These are phyloP conservation scores for Dioscorea zingiberensis DNA, from an alignment of 106 monocot genomes.

Conservation along the genomic window DNA sequence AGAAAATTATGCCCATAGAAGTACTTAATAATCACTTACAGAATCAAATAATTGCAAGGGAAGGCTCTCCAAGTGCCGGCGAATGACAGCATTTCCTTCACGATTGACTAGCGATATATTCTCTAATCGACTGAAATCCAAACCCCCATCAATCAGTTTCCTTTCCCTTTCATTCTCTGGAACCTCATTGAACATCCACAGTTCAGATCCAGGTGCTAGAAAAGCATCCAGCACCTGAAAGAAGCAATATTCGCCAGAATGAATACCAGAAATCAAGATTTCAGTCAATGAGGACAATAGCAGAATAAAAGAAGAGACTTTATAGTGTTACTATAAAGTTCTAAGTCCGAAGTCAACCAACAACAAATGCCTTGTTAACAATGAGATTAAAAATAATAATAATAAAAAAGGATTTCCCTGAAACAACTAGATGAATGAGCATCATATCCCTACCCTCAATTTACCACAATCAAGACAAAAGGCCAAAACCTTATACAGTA, in stretches of 20 bases:
- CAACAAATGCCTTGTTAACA: too few relatives aligned
- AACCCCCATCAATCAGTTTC: constrained; percentile 49
- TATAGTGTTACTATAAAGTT: too few relatives aligned
- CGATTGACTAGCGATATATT: constrained; percentile 51
- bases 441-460: too few relatives aligned
- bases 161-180: constrained; percentile 60
- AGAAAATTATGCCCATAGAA: too few relatives aligned
- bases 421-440: too few relatives aligned
- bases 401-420: too few relatives aligned
- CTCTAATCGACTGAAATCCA: constrained; percentile 40
- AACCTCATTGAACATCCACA: constrained; percentile 79
- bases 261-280: neutral
- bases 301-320: too few relatives aligned
- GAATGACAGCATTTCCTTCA: constrained; percentile 70
- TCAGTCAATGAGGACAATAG: too few relatives aligned
- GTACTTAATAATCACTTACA: constrained; percentile 18
- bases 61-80: constrained; percentile 55
- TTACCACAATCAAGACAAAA: too few relatives aligned
- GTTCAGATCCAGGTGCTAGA: constrained; percentile 52
- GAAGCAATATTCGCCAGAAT: neutral
- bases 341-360: too few relatives aligned
- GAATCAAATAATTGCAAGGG: constrained; percentile 67
- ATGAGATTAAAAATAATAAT: too few relatives aligned
- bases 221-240: constrained; percentile 69
- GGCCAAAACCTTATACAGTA: too few relatives aligned